Base-by-base conservation (phyloP, 2,329 filamentous ascomycete species). In the Madurella mycetomatis region DNA sequence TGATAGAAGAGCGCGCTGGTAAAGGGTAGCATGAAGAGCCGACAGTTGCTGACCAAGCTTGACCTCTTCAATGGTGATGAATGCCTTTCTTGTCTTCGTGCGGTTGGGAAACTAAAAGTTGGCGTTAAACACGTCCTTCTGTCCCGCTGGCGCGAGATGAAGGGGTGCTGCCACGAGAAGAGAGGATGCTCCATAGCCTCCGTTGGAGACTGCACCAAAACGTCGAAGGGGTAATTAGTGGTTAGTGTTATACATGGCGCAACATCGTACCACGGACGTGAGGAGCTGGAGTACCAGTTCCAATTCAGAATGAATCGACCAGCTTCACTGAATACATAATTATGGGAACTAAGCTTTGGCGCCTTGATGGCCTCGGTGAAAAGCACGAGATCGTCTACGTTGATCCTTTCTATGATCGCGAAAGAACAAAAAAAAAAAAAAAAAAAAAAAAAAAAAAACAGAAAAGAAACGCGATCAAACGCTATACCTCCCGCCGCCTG, bases 141-240 rank as follows among this genome's bases (percentile, higher is more conserved):
- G 74, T 16, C 64, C 60, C 2, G 64, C 64, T 1, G 62, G 48
- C 15, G 58, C 47, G 15, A 76, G 66, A 53, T 76, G 72, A 2
- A 60, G 54, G 12, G 60, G 64, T 8, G 70, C 69, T 2, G 68
- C 70, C 3, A 65, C 60, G 40, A 76, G 63, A 47, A 78, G 67
- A 46, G 72, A 67, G 15, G 70, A 67, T 4, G 74, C 70, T 1
- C 76, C 69, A 53, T 76, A 78, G 41, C 76, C 75, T 55, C 76
- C 75, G 53, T 78, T 74, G 2, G 75, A 75, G 13, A 77, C 62
- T 62, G 43, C 5, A 32, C 39, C 9, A 16, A n/a, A n/a, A 15
- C 9, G 12, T 4, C 9, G 13, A 37, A 15, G 34, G 4, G 12
- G 31, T 7, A 7, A 12, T 37, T 37, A 37, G 34, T 25, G 25